These are phyloP conservation scores for Handroanthus guayacan DNA, from an alignment of 257 asterid genomes.

Conservation along the genomic window DNA sequence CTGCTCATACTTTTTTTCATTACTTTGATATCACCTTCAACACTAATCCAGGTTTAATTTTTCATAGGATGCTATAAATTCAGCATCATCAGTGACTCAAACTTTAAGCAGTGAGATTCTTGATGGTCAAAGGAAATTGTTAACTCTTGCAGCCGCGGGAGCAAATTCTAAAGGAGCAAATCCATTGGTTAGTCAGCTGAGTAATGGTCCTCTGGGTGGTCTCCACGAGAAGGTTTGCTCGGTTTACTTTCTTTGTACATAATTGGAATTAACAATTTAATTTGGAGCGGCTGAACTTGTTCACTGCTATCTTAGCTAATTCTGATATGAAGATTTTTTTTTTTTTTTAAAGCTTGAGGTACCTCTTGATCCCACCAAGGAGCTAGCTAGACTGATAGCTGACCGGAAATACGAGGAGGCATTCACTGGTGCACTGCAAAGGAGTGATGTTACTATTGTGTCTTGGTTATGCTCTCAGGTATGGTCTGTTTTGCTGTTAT, in stretches of 20 bases:
- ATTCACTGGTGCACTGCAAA: constrained; percentile 75
- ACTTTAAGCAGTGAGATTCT: constrained; percentile 72
- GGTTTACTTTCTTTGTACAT: constrained; percentile 10
- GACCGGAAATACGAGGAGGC: constrained; percentile 86
- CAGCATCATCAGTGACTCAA: constrained; percentile 76
- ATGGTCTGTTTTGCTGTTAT: constrained; percentile 23
- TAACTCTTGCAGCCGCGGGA: constrained; percentile 70
- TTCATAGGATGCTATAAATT: constrained; percentile 72
- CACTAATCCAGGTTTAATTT: background rate
- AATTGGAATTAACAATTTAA: background rate
- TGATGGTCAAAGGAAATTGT: constrained; percentile 76
- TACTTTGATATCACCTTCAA: background rate
- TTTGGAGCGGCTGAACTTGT: background rate
- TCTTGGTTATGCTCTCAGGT: constrained; percentile 93
- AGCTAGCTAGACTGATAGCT: constrained; percentile 64
- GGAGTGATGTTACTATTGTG: constrained; percentile 73
- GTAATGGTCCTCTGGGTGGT: constrained; percentile 71
- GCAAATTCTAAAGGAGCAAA: constrained; percentile 64
- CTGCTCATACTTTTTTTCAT: constrained; percentile 4
- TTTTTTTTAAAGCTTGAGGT: constrained; percentile 61
- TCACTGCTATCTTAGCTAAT: background rate
- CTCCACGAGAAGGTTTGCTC: constrained; percentile 72
- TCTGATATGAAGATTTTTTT: constrained; percentile 23
- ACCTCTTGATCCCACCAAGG: constrained; percentile 84
- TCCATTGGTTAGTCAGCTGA: constrained; percentile 65